phyloP scores from a whole-genome alignment of 768 basidiomycete genomes.

The Cyathus striatus region DNA sequence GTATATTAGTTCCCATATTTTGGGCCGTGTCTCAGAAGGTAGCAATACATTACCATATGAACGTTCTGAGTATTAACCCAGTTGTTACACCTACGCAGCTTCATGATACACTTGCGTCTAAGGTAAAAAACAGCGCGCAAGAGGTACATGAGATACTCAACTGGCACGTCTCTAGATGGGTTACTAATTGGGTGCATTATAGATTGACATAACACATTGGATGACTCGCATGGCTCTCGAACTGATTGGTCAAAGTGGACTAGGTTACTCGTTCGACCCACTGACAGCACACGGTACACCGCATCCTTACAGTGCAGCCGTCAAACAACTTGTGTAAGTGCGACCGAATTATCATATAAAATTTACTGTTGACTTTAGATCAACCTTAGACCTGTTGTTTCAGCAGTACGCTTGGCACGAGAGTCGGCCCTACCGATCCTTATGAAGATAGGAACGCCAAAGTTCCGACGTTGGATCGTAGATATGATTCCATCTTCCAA shows the following conservation, averaged over 20 bases:
- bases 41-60: not conserved
- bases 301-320: conserved; percentile 23
- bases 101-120: conserved; percentile 13
- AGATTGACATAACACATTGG: conserved; percentile 29
- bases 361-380: conserved; percentile 1
- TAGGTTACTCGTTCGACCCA: conserved; percentile 34
- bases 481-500: conserved; percentile 20
- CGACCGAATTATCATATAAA: not conserved
- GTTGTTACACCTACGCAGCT: conserved; percentile 16
- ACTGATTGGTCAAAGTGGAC: conserved; percentile 40
- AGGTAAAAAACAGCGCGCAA: conserved; percentile 19
- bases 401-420: conserved; percentile 11
- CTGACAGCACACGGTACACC: conserved; percentile 21
- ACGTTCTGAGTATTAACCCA: too few relatives aligned
- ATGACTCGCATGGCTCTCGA: conserved; percentile 40
- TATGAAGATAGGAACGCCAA: conserved; percentile 19
- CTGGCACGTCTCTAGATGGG: not conserved
- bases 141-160: conserved; percentile 15
- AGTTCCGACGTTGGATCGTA: conserved; percentile 25
- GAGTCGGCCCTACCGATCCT: conserved; percentile 15
- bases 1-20: conserved; percentile 27
- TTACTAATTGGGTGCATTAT: not conserved
- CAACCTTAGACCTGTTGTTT: conserved; percentile 10
- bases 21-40: conserved; percentile 26
- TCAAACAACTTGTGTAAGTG: conserved; percentile 24